A percentile compares a stretch with the other conserved stretches of the same genome.
Evolutionary conservation across 306 rosid species (phyloP).

Genomic region (Crataegus laevigata): DNA sequence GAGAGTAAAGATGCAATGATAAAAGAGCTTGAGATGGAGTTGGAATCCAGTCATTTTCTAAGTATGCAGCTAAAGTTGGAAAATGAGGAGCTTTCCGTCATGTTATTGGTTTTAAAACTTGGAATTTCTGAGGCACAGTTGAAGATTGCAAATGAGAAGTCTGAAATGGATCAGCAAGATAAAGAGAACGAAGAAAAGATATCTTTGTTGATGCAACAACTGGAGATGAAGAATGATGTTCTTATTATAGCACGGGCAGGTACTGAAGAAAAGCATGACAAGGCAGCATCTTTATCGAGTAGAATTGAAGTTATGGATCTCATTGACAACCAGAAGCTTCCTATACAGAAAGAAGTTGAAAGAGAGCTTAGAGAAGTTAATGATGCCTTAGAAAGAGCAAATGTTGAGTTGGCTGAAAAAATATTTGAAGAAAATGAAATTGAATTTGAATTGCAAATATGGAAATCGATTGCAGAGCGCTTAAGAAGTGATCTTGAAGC

Average conservation of each 20-base stretch:
- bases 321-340: constrained; percentile 23
- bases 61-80: constrained; percentile 49
- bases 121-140: constrained; percentile 57
- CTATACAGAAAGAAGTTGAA: constrained; percentile 27
- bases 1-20: constrained; percentile 32
- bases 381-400: constrained; percentile 40
- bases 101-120: constrained; percentile 49
- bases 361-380: constrained; percentile 27
- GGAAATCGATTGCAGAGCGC: constrained; percentile 51
- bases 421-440: constrained; percentile 49
- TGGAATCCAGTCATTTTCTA: constrained; percentile 40
- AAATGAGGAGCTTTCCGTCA: constrained; percentile 63
- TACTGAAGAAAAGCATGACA: constrained; percentile 27
- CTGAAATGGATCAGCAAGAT: constrained; percentile 26
- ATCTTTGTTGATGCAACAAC: constrained; percentile 39
- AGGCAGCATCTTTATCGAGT: background rate
- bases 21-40: constrained; percentile 40
- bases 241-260: constrained; percentile 31
- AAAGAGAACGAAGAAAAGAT: constrained; percentile 37
- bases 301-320: no score
- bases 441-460: constrained; percentile 59
- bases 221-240: constrained; percentile 54
- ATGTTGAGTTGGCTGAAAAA: constrained; percentile 41
- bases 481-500: constrained; percentile 47
- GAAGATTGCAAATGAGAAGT: constrained; percentile 31